Evolutionary conservation across 2,329 filamentous ascomycete species (phyloP).

Genomic region (Phaeomoniella chlamydospora): DNA sequence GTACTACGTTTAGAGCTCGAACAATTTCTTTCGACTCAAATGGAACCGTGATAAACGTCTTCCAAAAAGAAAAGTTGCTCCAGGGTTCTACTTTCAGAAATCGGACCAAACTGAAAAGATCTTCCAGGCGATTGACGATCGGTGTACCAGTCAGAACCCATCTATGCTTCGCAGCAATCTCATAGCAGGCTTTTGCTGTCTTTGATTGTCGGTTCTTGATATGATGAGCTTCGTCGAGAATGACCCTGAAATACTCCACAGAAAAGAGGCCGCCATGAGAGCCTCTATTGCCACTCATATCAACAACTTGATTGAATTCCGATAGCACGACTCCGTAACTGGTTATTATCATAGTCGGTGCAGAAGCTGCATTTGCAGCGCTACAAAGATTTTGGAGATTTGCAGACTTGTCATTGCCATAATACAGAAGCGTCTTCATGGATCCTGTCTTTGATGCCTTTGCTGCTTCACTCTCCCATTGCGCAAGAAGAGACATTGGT

Average conservation of each 20-base stretch:
- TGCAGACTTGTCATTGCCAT: constrained; percentile 68
- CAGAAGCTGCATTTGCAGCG: constrained; percentile 54
- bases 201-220: constrained; percentile 89
- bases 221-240: constrained; percentile 86
- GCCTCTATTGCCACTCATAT: constrained; percentile 50
- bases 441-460: constrained; percentile 78
- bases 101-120: constrained; percentile 81
- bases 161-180: constrained; percentile 68
- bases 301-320: constrained; percentile 64
- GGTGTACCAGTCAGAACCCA: constrained; percentile 94
- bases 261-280: constrained; percentile 69
- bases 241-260: constrained; percentile 84
- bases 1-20: constrained; percentile 85
- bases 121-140: constrained; percentile 90
- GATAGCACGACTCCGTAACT: constrained; percentile 87
- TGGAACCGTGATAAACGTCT: constrained; percentile 92
- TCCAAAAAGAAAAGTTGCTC: constrained; percentile 99
- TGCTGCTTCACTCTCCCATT: constrained; percentile 92
- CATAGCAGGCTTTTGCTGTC: constrained; percentile 88
- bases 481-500: constrained; percentile 87
- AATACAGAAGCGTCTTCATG: constrained; percentile 77
- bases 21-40: constrained; percentile 95
- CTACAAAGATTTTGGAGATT: constrained; percentile 72
- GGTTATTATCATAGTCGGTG: constrained; percentile 84
- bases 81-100: constrained; percentile 93